phyloP scores from a whole-genome alignment of 306 rosid species.

The Pueraria montana region DNA sequence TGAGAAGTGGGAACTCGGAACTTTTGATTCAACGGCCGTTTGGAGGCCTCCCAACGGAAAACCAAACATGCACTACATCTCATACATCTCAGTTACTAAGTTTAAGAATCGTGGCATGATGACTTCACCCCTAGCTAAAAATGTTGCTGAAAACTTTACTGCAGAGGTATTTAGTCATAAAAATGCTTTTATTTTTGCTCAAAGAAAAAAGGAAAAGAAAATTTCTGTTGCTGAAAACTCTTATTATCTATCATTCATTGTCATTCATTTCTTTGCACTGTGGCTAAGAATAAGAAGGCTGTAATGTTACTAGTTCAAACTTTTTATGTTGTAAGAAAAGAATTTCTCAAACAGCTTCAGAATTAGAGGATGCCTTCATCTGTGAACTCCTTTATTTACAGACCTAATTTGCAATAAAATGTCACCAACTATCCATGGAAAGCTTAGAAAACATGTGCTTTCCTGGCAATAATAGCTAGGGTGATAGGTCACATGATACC shows the following conservation, averaged over 20 bases:
- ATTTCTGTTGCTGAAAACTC: slow-evolving; percentile 3
- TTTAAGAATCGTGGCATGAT: too few species aligned
- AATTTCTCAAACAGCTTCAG: too few species aligned
- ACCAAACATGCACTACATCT: too few species aligned
- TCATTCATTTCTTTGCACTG: slow-evolving; percentile 6
- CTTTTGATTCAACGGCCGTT: too few species aligned
- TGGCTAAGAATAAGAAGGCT: slow-evolving; percentile 37
- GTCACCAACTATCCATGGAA: slow-evolving; percentile 90
- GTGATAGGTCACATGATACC: slow-evolving; percentile 91
- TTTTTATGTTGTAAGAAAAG: slow-evolving; percentile 31
- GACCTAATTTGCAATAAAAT: slow-evolving; percentile 70
- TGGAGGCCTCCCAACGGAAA: too few species aligned
- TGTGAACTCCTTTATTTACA: slow-evolving; percentile 39
- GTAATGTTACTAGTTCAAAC: not conserved
- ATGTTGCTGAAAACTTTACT: slow-evolving; percentile 73
- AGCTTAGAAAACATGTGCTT: slow-evolving; percentile 66
- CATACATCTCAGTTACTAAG: too few species aligned
- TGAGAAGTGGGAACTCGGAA: too few species aligned
- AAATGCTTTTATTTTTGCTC: not conserved
- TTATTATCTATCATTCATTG: not conserved
- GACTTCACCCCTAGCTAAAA: slow-evolving; percentile 79
- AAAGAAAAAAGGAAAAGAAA: not conserved
- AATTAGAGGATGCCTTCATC: slow-evolving; percentile 4
- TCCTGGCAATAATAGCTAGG: slow-evolving; percentile 53
- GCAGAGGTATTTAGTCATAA: slow-evolving; percentile 66